Conservation (phyloP, 2,329 filamentous ascomycete genomes). For the Sporothrix globosa region DNA sequence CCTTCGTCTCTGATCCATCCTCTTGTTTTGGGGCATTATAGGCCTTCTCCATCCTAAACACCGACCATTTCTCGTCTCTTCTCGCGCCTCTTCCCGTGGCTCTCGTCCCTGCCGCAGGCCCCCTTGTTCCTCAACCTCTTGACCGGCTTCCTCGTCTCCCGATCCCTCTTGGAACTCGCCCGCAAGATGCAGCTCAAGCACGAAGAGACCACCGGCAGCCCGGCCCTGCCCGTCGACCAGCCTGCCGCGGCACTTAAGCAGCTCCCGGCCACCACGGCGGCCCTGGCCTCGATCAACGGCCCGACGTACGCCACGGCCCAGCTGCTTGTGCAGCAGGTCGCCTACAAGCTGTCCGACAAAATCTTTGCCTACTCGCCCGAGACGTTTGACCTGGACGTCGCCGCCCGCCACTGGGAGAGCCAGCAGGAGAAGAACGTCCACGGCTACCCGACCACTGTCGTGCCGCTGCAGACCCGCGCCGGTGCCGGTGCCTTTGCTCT, state of each 20-base stretch:
- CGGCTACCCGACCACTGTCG: conserved; percentile 76
- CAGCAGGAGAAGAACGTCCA: conserved; percentile 76
- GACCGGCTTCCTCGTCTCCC: conserved; percentile 6
- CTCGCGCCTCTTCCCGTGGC: neutral
- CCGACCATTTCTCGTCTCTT: conserved; percentile 2
- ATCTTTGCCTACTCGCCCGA: conserved; percentile 96
- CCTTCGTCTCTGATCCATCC: neutral
- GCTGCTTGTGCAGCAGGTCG: conserved; percentile 91
- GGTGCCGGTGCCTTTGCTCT: conserved; percentile 90
- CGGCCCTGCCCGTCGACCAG: conserved; percentile 27
- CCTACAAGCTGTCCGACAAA: conserved; percentile 93
- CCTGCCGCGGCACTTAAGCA: conserved; percentile 42
- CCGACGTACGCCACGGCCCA: conserved; percentile 93
- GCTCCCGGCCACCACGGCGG: conserved; percentile 53
- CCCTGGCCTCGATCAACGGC: conserved; percentile 69
- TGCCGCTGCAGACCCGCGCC: conserved; percentile 81
- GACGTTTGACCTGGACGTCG: conserved; percentile 85
- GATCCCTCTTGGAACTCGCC: neutral
- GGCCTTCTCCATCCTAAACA: neutral
- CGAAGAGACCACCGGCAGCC: conserved; percentile 37
- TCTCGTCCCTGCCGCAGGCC: neutral
- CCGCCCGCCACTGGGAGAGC: conserved; percentile 75
- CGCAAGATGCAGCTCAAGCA: conserved; percentile 38
- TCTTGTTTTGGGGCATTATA: neutral
- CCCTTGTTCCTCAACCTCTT: conserved; percentile 11